These are phyloP conservation scores for Apiospora pterosperma DNA, from an alignment of 2,329 filamentous ascomycete genomes.

Conservation along the genomic window DNA sequence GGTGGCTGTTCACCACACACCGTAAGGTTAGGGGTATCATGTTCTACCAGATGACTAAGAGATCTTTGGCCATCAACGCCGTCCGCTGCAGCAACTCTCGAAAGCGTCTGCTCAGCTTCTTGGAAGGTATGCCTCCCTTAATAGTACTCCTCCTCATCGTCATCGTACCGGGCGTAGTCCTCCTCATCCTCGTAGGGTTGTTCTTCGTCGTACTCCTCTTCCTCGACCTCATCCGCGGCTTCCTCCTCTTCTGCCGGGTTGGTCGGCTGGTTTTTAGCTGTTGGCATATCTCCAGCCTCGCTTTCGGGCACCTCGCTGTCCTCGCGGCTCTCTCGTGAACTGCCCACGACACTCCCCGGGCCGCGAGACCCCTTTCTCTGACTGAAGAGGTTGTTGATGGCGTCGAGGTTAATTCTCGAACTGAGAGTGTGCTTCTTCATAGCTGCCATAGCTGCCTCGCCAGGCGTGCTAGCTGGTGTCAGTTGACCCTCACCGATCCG, in stretches of 20 bases:
- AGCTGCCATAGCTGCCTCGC: conserved; percentile 65
- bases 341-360: conserved; percentile 42
- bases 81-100: not conserved
- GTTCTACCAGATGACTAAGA: not conserved
- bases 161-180: conserved; percentile 19
- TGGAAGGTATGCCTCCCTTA: not conserved
- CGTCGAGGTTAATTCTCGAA: conserved; percentile 72
- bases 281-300: conserved; percentile 7
- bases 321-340: conserved; percentile 29
- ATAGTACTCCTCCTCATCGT: conserved; percentile 23
- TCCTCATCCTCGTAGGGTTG: conserved; percentile 26
- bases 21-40: not conserved
- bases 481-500: conserved; percentile 63
- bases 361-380: conserved; percentile 35
- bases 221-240: conserved; percentile 30
- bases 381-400: conserved; percentile 56
- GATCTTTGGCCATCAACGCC: not conserved
- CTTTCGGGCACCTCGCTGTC: conserved; percentile 27
- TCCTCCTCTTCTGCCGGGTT: conserved; percentile 33
- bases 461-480: conserved; percentile 63
- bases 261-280: conserved; percentile 23
- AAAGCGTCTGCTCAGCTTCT: not conserved
- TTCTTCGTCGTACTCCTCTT: conserved; percentile 31
- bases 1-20: not conserved
- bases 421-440: conserved; percentile 67